Evolutionary conservation across 148 eudicot genomes (phyloP), one percentile per base, ranked within the genome.

Genomic region (Selenicereus undatus): DNA sequence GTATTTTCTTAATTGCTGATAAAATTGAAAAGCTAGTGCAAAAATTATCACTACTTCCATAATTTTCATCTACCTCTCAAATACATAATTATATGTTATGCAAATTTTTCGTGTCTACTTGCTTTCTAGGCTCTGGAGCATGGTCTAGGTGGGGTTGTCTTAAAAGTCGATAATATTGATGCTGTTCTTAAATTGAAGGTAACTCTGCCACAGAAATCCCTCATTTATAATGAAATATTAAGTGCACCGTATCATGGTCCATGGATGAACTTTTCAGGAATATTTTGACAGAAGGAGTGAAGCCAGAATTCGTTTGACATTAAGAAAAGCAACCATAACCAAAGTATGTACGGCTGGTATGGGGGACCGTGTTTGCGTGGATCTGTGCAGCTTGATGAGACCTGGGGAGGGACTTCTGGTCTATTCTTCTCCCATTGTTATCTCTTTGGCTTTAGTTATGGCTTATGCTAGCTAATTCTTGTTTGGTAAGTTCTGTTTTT

Each of bases 371-470:
- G 98, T 91, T 71, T 95, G 98, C 81, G 98, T 95, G 81, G 98
- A 95, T 86, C 94, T 95, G 21, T 95, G 98, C 86, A 91, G 91
- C 90, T 86, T 95, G 70, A 87, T 95, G 92, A 89, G 88, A 83
- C 98, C 98, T 66, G 98, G 97, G 78, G 97, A 95, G 89, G 98
- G 98, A 58, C 94, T 95, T 78, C 86, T 95, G 93, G 97, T 93
- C 77, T 82, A 81, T 83, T 76, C 80, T 21, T 45, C 36, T 52
- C 35, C 76, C 50, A 45, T 76, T 70, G 51, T 52, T 17, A 48
- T 68, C 27, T 66, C 71, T n/a, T 43, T 48, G 36, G 35, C 13
- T 26, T 22, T 62, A 9, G 4, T 48, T 62, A 14, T n/a, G 54
- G 54, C 64, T n/a, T n/a, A 14, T 50, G 39, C 29, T 42, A 20